A percentile compares a stretch with the other conserved stretches of the same genome.
These are phyloP conservation scores for Coccomyxa sp. DNA, from an alignment of 139 green algal species.

Conservation along the genomic window DNA sequence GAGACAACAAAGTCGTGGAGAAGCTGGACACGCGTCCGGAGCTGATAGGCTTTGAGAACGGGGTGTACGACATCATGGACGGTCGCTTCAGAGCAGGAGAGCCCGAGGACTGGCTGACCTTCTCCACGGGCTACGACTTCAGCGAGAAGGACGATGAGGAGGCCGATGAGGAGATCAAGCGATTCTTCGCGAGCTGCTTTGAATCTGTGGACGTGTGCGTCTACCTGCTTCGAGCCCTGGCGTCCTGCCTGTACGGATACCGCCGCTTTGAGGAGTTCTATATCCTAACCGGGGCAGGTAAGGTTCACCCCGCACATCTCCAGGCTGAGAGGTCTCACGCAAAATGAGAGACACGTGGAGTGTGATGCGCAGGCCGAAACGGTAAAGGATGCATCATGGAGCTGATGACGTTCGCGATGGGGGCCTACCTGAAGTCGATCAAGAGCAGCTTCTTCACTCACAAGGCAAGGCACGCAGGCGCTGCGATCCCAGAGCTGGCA, in stretches of 20 bases:
- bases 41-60: slow-evolving; percentile 26
- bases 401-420: no score
- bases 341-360: no score
- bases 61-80: slow-evolving; percentile 21
- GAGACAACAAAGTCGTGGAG: slow-evolving; percentile 4
- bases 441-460: no score
- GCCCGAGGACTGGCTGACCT: slow-evolving; percentile 19
- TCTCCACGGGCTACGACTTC: slow-evolving; percentile 6
- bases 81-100: slow-evolving; percentile 13
- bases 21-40: slow-evolving; percentile 10
- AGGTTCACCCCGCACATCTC: no score
- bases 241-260: neutral
- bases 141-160: neutral
- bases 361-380: no score
- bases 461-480: neutral
- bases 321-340: no score
- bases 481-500: neutral
- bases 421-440: no score
- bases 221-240: neutral
- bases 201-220: neutral
- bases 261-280: neutral
- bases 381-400: no score
- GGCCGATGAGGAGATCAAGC: neutral
- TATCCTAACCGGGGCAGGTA: no score
- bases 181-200: neutral